Base-by-base conservation (phyloP, 805 yeast species). In the Brettanomyces sp. region DNA sequence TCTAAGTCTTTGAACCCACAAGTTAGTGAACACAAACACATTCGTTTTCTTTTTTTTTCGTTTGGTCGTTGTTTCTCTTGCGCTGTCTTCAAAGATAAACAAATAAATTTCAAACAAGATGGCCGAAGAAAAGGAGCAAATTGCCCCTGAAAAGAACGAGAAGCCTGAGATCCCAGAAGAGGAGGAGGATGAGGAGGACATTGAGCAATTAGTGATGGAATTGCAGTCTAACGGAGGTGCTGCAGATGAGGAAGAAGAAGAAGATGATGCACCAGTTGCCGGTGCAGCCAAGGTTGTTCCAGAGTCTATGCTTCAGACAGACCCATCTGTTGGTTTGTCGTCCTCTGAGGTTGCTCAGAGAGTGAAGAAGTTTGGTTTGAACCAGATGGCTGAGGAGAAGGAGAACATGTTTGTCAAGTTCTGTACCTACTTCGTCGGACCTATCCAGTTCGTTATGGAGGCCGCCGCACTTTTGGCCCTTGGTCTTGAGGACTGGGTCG, bases 371-470 rank as follows among this genome's bases (percentile, higher is more conserved):
- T 87, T 68, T 62, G 95, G 95, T 76, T 70, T 79, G 52, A 87
- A 87, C 70, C 89, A 84, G 72, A 85, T 87, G 93, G 79, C 84
- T 53, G 95, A 87, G 70, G 95, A 87, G 65, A 69, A 76, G 57
- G 95, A 85, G 72, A 83, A 82, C 71, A 54, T 84, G 69, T 53
- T 85, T 50, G 69, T 85, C 55, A 86, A 87, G 75, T 86, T 87
- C 66, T 62, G 82, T 60, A 76, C 77, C 82, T 87, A 85, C 76
- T 87, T 87, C 67, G 82, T 87, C 53, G 95, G 95, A 71, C 95
- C 95, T 56, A 87, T 87, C 67, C 95, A 87, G 74, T 87, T 87
- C 80, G 95, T 87, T 65, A 87, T 87, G 95, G 95, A 87, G 74
- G 93, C 90, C 62, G 95, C 95, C 61, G 95, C 95, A 58, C 77